Evolutionary conservation across 805 yeast species (phyloP), one percentile per base, ranked within the genome.

Genomic region (Vanderwaltozyma verrucispora): DNA sequence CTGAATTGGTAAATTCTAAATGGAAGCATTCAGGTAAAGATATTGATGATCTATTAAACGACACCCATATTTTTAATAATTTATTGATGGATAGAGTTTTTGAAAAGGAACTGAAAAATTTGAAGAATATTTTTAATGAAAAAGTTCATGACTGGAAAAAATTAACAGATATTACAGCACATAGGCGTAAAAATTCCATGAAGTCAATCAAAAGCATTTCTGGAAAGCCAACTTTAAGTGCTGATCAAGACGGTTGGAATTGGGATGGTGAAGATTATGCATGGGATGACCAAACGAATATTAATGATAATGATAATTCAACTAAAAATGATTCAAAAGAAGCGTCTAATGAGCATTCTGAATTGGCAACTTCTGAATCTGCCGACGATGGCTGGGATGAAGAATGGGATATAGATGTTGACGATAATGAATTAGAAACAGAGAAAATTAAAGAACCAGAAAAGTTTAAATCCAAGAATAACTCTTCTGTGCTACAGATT

Each of bases 61-160:
- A 51, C 33, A 45, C 46, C 23, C 45, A 46, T 28, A 39, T 55
- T 4, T 49, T 47, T 32, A 42, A 37, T 26, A 51, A 49, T 39
- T 39, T 57, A 4, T 34, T 48, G 16, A 16, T 57, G 23, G 63
- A 59, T 32, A 46, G 48, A 28, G 28, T 48, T 13, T 48, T 50
- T 35, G 48, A 50, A 28, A 37, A 39, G 5, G 44, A 45, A 9
- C 26, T 53, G 2, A 11, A 15, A 2, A 30, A 42, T 13, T 23
- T 55, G 6, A 48, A 59, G 36, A 29, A 26, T 7, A 35, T 35
- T 7, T 35, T 35, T 16, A 16, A 35, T 10, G 13, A 23, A 17
- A 23, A 21, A 13, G 10, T 14, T 18, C 2, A 15, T 10, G 24
- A 13, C n/a, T 35, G 37, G 37, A 14, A 29, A 14, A 8, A 5